Evolutionary conservation across 768 basidiomycete species (phyloP), one percentile per base, ranked within the genome.

Genomic region (Pulveroboletus sp.): DNA sequence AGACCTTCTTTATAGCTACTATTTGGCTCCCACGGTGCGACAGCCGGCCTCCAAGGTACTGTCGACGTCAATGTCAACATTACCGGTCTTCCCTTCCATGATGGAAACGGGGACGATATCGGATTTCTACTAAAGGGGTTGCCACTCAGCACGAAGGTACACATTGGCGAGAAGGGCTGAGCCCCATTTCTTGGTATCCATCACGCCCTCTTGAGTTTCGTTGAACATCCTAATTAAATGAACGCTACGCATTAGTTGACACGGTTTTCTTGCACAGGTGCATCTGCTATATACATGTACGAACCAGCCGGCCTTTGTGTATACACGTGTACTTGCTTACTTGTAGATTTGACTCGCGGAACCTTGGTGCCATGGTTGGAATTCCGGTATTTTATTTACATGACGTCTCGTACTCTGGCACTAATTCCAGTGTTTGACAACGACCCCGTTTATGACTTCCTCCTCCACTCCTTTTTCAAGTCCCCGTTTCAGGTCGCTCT

Each of bases 101-200:
- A 70, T 29, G 74, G 63, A 13, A 43, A 56, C 8, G 66, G 67
- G 12, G 62, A 73, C n/a, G 66, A 58, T 0, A 48, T 59, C 33
- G 80, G 78, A 56, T 75, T 90, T 62, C 75, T 80, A 56, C 67
- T 90, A 24, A 69, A 66, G 6, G 84, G 79, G 0, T 66, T 90
- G 2, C 88, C 88, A 4, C 80, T 90, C 54, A 73, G 72, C 42
- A 88, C 88, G 1, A 78, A 71, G 44, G 82, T 90, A 5, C 72
- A 72, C 35, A 72, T 90, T 4, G 81, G 84, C 46, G 87, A 83
- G 77, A 82, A 77, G 23, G 17, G 37, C 11, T 63, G 47, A 60
- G 13, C 7, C 23, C 24, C 23, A 4, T 25, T 7, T 23, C 19
- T 9, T 31, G 23, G 33, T 6, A 16, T 40, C 17, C 13, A 40